phyloP scores from a whole-genome alignment of 345 rosid genomes.

The Salix suchowensis region DNA sequence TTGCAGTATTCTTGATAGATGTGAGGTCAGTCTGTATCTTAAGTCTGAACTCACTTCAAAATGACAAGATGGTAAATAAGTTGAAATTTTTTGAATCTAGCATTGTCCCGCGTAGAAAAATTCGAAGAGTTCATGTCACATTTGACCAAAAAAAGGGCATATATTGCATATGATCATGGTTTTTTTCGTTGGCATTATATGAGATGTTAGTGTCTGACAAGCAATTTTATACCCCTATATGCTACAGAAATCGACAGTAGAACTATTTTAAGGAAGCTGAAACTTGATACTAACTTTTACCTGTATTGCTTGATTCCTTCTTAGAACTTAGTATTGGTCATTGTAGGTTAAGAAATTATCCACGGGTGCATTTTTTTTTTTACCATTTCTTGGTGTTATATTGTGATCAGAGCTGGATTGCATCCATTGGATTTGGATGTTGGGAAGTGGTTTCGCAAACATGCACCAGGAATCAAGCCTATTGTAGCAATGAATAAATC shows the following conservation, averaged over 20 bases:
- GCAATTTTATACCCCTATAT: not conserved
- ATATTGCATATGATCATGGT: not conserved
- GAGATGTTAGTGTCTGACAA: not conserved
- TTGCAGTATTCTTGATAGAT: slow-evolving; percentile 73
- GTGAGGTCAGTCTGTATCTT: slow-evolving; percentile 49
- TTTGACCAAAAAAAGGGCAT: not conserved
- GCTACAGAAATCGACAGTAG: not conserved
- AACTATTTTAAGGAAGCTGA: not conserved
- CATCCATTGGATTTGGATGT: slow-evolving; percentile 95
- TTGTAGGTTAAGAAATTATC: not conserved
- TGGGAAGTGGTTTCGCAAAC: slow-evolving; percentile 84
- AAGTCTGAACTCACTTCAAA: not conserved
- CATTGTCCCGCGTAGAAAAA: not conserved
- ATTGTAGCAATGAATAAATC: slow-evolving; percentile 80
- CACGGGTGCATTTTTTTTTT: not conserved
- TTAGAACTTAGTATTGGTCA: not conserved
- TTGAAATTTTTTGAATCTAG: not conserved
- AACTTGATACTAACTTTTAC: not conserved
- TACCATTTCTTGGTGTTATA: slow-evolving; percentile 14
- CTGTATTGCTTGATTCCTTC: not conserved
- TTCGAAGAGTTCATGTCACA: not conserved
- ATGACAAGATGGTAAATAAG: not conserved
- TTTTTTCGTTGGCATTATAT: not conserved
- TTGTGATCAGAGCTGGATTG: slow-evolving; percentile 57
- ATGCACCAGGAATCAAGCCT: slow-evolving; percentile 70